Percentiles rank a stretch among this genome's conserved stretches.
These are phyloP conservation scores for Pyrenula massariospora DNA, from an alignment of 495 filamentous ascomycete species.

Conservation along the genomic window DNA sequence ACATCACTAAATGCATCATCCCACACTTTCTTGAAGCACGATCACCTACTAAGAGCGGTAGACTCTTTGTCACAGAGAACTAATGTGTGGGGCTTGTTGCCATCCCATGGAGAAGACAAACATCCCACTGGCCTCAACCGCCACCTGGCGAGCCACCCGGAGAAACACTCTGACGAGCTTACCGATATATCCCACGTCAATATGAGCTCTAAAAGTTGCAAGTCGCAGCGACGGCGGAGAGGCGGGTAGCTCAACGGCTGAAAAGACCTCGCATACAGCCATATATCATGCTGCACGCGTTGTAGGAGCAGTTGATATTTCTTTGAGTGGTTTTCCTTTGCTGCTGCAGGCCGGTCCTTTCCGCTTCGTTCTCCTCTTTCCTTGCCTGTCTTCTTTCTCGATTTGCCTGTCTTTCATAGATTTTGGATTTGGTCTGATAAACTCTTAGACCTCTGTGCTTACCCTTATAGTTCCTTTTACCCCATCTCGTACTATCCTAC, in stretches of 20 bases:
- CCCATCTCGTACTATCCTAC: too few relatives aligned
- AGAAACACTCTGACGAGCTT: neutral
- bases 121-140: too few relatives aligned
- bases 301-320: neutral
- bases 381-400: neutral
- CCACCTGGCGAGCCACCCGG: neutral
- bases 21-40: neutral
- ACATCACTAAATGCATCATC: neutral
- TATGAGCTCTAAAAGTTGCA: neutral
- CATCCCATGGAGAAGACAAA: neutral
- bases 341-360: neutral
- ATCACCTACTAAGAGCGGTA: neutral
- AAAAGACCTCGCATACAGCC: too few relatives aligned
- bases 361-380: neutral
- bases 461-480: too few relatives aligned
- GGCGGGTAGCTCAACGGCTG: constrained; percentile 9
- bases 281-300: too few relatives aligned
- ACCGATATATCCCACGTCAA: neutral
- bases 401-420: too few relatives aligned
- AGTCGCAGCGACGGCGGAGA: neutral
- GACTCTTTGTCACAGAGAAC: neutral
- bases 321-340: too few relatives aligned
- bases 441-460: too few relatives aligned
- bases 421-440: too few relatives aligned
- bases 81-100: neutral